Evolutionary conservation across 2,329 filamentous ascomycete species (phyloP).

Genomic region (Lachnellula subtilissima): DNA sequence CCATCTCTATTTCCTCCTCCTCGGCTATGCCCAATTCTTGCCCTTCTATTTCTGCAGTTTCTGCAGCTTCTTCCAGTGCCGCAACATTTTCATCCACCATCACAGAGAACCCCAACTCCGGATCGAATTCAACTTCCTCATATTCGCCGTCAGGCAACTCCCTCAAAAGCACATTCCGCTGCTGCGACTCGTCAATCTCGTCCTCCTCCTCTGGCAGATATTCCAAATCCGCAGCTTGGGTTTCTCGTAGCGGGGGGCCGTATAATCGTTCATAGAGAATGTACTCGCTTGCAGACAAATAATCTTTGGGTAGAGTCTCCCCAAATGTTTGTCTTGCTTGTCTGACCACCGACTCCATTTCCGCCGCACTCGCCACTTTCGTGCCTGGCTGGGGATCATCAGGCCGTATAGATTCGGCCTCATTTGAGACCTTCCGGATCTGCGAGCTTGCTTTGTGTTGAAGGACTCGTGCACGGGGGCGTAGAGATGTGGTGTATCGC

Average conservation of each 20-base stretch:
- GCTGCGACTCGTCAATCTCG: constrained; percentile 44
- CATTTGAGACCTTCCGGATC: constrained; percentile 16
- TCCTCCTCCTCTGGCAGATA: constrained; percentile 29
- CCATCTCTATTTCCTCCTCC: not conserved
- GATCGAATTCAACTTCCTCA: constrained; percentile 52
- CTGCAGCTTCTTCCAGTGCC: not conserved
- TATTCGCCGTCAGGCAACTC: constrained; percentile 52
- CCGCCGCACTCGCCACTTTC: constrained; percentile 15
- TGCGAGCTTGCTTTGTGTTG: constrained; percentile 6
- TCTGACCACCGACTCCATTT: constrained; percentile 61
- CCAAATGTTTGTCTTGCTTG: constrained; percentile 71
- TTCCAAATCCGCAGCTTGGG: constrained; percentile 54
- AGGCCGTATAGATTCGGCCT: not conserved
- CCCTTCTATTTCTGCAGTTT: constrained; percentile 11
- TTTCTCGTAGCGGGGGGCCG: constrained; percentile 65
- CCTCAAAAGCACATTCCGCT: constrained; percentile 45
- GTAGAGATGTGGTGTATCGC: constrained; percentile 12
- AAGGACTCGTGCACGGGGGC: constrained; percentile 4
- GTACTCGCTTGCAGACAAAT: constrained; percentile 67
- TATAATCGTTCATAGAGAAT: constrained; percentile 75
- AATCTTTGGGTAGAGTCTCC: constrained; percentile 67
- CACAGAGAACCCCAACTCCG: constrained; percentile 26
- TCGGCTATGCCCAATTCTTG: not conserved
- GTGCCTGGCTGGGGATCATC: not conserved
- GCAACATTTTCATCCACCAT: constrained; percentile 27